Evolutionary conservation across 2,329 filamentous ascomycete genomes (phyloP).

Genomic region (Microdochium paspali): DNA sequence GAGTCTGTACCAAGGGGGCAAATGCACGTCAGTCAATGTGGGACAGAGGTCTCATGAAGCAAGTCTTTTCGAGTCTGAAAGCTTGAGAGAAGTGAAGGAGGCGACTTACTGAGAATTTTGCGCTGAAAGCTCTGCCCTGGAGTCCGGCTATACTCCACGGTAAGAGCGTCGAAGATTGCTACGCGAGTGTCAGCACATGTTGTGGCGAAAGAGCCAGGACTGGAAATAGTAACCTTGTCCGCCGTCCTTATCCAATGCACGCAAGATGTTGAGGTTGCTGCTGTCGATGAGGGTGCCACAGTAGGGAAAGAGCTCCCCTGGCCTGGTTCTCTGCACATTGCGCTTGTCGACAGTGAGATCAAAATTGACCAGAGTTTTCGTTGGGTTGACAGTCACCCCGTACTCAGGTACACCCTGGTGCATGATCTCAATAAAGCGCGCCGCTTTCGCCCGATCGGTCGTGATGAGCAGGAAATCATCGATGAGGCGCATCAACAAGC

Average conservation of each 20-base stretch:
- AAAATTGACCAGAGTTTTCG: conserved; percentile 84
- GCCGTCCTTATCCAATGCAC: conserved; percentile 46
- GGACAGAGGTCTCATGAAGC: neutral
- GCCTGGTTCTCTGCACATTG: conserved; percentile 37
- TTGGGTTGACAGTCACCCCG: conserved; percentile 65
- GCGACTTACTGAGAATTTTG: conserved; percentile 58
- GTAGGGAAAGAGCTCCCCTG: conserved; percentile 62
- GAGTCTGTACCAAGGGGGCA: conserved; percentile 29
- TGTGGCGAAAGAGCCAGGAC: conserved; percentile 8
- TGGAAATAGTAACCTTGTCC: conserved; percentile 1
- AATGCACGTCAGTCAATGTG: conserved; percentile 1
- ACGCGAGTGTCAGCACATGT: conserved; percentile 32
- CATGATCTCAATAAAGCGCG: conserved; percentile 70
- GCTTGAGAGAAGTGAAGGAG: too few species aligned
- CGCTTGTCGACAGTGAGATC: conserved; percentile 46
- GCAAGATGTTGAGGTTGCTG: conserved; percentile 62
- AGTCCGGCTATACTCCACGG: conserved; percentile 62
- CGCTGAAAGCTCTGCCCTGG: conserved; percentile 73
- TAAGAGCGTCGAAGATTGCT: conserved; percentile 43
- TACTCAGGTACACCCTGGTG: conserved; percentile 69
- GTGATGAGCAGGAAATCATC: conserved; percentile 93
- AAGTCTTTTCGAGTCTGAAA: neutral
- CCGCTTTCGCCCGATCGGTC: conserved; percentile 55
- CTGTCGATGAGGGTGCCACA: conserved; percentile 76
- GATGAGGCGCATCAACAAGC: conserved; percentile 69